Base-by-base conservation (phyloP, 179 eudicot species). In the Drosera spatulata region DNA sequence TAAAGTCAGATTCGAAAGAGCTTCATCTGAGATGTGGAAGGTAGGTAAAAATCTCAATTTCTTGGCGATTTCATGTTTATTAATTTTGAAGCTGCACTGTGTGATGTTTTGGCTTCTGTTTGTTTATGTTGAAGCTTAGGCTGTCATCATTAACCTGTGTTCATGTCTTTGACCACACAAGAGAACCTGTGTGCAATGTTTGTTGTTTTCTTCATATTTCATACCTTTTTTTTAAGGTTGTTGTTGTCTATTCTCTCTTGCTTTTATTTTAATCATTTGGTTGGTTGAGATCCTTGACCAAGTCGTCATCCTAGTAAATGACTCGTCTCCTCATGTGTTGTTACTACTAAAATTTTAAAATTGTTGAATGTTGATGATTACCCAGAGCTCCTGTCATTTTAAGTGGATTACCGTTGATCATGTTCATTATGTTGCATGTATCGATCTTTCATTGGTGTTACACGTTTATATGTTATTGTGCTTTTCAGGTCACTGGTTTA, bases 11-110 rank as follows among this genome's bases (percentile, higher is more conserved):
- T 88, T 96, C 53, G 98, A 91, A 66, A 77, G 95, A 71, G 82
- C 90, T 64, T 75, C 88, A 62, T 79, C 91, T 6, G 98, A 91
- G 75, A 80, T 77, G 87, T 66, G 91, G 91, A 91, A 91, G 98
- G 98, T 91, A 81, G 44, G 64, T 54, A 38, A 22, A 22, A 22
- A 37, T 11, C 61, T 10, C 41, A 10, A 61, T 55, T 33, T 48
- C 14, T 51, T n/a, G 11, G 51, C 33, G 33, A 22, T 22, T 9
- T 49, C 11, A 5, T 4, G 11, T 3, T 5, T 49, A 12, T 49
- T 49, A n/a, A 12, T 9, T 9, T 49, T 3, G 51, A 49, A 9
- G 13, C 11, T 49, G 11, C 51, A 3, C 4, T 49, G 11, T 49
- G 4, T 49, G 8, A 49, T 49, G 7, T n/a, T 49, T 49, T 3